phyloP scores from a whole-genome alignment of 1,284 basidiomycete species.

The Singerocomus inundabilis region DNA sequence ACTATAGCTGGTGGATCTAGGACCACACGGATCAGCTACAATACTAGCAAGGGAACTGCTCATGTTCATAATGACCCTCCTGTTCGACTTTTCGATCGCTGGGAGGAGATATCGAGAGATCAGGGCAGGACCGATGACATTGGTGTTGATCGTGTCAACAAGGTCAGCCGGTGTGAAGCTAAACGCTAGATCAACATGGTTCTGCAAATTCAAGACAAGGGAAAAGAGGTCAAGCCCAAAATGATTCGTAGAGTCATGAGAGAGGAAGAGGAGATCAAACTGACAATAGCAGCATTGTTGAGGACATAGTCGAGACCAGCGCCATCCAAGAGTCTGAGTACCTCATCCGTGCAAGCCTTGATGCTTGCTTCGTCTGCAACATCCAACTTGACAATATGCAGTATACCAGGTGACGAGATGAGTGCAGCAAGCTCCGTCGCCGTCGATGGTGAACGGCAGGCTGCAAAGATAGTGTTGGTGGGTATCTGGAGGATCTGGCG shows the following conservation, averaged over 20 bases:
- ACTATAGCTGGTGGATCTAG: conserved; percentile 25
- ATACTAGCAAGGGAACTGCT: conserved; percentile 38
- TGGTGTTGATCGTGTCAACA: conserved; percentile 29
- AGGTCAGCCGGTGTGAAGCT: conserved; percentile 25
- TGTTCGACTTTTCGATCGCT: conserved; percentile 34
- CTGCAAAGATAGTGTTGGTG: conserved; percentile 38
- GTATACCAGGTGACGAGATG: conserved; percentile 21
- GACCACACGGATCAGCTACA: too few species aligned
- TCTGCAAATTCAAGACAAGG: too few species aligned
- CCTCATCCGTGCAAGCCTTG: conserved; percentile 22
- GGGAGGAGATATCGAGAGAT: conserved; percentile 36
- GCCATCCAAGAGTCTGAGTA: conserved; percentile 30
- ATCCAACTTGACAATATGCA: conserved; percentile 39
- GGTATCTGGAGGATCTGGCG: conserved; percentile 36
- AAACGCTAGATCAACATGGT: conserved; percentile 35
- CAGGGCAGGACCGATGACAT: conserved; percentile 40
- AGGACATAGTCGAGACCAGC: conserved; percentile 38
- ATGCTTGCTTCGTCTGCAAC: conserved; percentile 33
- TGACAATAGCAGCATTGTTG: conserved; percentile 42
- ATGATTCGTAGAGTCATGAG: neutral
- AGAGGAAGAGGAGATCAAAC: conserved; percentile 2
- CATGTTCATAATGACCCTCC: conserved; percentile 40
- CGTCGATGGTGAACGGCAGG: conserved; percentile 36
- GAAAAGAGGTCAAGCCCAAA: neutral
- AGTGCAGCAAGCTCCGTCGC: conserved; percentile 33